Percentiles rank a stretch among this genome's conserved stretches.
These are phyloP conservation scores for Gaertneriomyces semiglobifer DNA, from an alignment of 192 early-diverging fungal genomes.

Conservation along the genomic window DNA sequence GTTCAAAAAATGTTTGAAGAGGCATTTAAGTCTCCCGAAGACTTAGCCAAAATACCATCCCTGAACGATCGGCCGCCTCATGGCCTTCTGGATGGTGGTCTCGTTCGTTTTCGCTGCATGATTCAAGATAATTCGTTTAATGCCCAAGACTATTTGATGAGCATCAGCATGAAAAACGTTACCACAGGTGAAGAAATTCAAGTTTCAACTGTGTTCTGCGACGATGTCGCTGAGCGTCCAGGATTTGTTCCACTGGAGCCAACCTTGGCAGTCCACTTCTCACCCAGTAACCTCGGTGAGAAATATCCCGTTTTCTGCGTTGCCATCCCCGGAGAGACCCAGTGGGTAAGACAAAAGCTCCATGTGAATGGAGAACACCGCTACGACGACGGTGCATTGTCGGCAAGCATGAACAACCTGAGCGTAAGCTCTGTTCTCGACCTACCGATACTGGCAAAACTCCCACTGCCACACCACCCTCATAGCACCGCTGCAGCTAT, in stretches of 20 bases:
- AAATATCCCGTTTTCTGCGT: slow-evolving; percentile 26
- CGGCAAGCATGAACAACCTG: not conserved
- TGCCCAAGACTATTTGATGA: slow-evolving; percentile 29
- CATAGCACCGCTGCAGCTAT: slow-evolving; percentile 11
- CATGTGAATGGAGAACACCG: not conserved
- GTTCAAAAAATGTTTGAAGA: not conserved
- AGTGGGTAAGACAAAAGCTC: slow-evolving; percentile 1
- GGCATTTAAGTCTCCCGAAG: not conserved
- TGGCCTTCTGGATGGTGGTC: not conserved
- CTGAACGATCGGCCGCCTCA: not conserved
- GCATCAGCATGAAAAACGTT: slow-evolving; percentile 15
- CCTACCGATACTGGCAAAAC: not conserved
- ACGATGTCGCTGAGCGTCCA: slow-evolving; percentile 1
- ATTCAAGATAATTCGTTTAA: slow-evolving; percentile 44
- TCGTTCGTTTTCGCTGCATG: slow-evolving; percentile 41
- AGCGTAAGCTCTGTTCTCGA: not conserved
- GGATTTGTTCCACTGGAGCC: slow-evolving; percentile 8
- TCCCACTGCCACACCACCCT: slow-evolving; percentile 6
- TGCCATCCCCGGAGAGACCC: slow-evolving; percentile 10
- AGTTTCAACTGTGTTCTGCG: slow-evolving; percentile 11
- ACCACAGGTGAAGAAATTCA: slow-evolving; percentile 21
- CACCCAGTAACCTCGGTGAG: not conserved
- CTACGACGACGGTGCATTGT: not conserved
- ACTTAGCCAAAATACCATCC: not conserved
- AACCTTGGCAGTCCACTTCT: not conserved